phyloP scores from a whole-genome alignment of 2,329 filamentous ascomycete species.

The Aspergillus sp. region DNA sequence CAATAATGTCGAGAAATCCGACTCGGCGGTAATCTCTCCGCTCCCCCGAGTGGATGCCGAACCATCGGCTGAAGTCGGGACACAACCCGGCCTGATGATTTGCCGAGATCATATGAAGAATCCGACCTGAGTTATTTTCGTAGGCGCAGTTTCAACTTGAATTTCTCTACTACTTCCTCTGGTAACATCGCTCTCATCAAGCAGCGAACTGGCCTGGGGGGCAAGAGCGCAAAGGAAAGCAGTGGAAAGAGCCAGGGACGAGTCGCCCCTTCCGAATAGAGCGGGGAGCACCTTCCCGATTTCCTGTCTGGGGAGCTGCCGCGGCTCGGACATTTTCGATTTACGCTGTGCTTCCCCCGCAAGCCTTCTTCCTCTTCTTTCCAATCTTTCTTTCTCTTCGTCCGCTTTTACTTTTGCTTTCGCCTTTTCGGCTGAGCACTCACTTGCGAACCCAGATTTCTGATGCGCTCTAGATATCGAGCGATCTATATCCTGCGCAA shows the following conservation, averaged over 20 bases:
- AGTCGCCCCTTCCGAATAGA: neutral
- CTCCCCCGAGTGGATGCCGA: constrained; percentile 15
- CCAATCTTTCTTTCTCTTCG: neutral
- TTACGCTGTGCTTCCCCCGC: constrained; percentile 1
- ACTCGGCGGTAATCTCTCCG: neutral
- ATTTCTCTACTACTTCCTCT: constrained; percentile 2
- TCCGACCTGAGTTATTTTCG: constrained; percentile 8
- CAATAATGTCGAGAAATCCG: no score
- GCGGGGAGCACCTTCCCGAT: neutral
- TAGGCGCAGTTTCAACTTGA: constrained; percentile 8
- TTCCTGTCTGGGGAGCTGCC: neutral
- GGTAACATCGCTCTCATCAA: neutral
- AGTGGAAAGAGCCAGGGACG: neutral
- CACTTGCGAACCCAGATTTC: neutral
- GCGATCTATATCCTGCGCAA: no score
- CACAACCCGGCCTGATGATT: constrained; percentile 20
- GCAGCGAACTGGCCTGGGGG: neutral
- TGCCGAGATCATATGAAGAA: constrained; percentile 9
- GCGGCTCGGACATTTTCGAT: constrained; percentile 8
- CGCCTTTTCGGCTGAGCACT: neutral
- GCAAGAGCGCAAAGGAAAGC: neutral
- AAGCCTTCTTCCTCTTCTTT: neutral
- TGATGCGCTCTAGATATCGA: no score
- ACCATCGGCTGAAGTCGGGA: constrained; percentile 25
- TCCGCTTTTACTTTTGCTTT: neutral